Evolutionary conservation across 2,329 filamentous ascomycete genomes (phyloP).

Genomic region (Colletotrichum phormii): DNA sequence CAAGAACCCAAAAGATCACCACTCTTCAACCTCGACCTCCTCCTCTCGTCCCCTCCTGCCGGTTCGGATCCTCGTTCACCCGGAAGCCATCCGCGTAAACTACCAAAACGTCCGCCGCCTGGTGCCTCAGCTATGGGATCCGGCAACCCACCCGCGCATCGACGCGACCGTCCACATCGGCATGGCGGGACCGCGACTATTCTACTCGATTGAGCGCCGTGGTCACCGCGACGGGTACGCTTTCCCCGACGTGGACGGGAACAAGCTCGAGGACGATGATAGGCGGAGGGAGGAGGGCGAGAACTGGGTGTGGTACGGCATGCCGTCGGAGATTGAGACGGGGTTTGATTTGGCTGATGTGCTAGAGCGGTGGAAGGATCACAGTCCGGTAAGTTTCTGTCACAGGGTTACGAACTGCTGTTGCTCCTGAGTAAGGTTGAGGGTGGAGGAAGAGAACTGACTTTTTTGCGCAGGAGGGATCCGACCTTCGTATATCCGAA

Average conservation of each 20-base stretch:
- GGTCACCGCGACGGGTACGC: slow-evolving; percentile 80
- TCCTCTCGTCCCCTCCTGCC: slow-evolving; percentile 53
- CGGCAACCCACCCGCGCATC: slow-evolving; percentile 55
- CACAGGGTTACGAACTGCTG: not conserved
- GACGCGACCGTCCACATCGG: slow-evolving; percentile 84
- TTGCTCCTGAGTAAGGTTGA: too few relatives aligned
- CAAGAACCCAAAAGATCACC: slow-evolving; percentile 53
- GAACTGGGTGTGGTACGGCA: slow-evolving; percentile 64
- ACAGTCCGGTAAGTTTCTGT: slow-evolving; percentile 57
- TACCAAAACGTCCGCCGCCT: slow-evolving; percentile 74
- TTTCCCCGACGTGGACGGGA: slow-evolving; percentile 76
- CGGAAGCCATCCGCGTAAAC: slow-evolving; percentile 75
- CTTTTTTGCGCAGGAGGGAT: slow-evolving; percentile 45
- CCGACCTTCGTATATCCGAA: slow-evolving; percentile 69
- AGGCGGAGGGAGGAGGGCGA: slow-evolving; percentile 46
- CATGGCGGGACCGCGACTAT: slow-evolving; percentile 74
- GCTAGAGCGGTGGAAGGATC: slow-evolving; percentile 64
- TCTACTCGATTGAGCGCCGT: slow-evolving; percentile 78
- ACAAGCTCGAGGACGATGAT: slow-evolving; percentile 64
- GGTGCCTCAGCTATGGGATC: slow-evolving; percentile 72
- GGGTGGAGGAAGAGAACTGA: slow-evolving; percentile 21
- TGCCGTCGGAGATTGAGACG: slow-evolving; percentile 67
- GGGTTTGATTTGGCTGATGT: slow-evolving; percentile 70
- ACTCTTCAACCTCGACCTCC: slow-evolving; percentile 25
- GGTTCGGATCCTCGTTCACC: slow-evolving; percentile 74